A percentile compares a stretch with the other conserved stretches of the same genome.
phyloP scores from a whole-genome alignment of 2,329 filamentous ascomycete species.

The Epichloe glyceriae region DNA sequence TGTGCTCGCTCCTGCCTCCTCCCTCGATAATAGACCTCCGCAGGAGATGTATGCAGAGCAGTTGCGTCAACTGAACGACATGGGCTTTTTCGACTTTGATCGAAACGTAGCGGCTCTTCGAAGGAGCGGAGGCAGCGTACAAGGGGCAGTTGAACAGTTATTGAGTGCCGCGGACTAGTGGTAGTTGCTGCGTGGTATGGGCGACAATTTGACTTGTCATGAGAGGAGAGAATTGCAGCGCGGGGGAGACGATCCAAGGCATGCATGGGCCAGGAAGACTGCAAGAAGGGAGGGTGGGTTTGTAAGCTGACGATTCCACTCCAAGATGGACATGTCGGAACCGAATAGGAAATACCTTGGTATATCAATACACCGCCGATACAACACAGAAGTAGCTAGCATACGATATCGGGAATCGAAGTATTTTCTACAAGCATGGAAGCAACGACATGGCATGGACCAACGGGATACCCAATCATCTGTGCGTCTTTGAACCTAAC shows the following conservation, averaged over 20 bases:
- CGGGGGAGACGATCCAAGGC: not conserved
- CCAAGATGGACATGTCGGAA: not conserved
- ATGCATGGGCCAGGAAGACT: not conserved
- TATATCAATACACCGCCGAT: not conserved
- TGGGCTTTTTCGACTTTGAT: conserved; percentile 98
- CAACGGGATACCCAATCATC: no score
- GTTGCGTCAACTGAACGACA: conserved; percentile 87
- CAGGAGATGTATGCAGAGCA: conserved; percentile 90
- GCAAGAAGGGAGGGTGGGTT: not conserved
- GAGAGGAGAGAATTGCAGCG: not conserved
- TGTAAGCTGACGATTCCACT: not conserved
- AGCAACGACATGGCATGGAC: no score
- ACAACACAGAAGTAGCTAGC: not conserved
- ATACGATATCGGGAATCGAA: no score
- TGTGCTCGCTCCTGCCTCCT: conserved; percentile 31
- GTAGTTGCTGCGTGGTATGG: not conserved
- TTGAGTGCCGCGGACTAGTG: conserved; percentile 24
- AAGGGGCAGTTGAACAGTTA: conserved; percentile 75
- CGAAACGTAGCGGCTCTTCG: conserved; percentile 79
- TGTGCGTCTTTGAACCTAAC: no score
- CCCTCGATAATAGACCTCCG: conserved; percentile 72
- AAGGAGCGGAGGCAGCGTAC: conserved; percentile 82
- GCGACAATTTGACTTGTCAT: not conserved
- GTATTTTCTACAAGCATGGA: no score
- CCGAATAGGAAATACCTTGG: not conserved